These are phyloP conservation scores for Biscogniauxia mediterranea DNA, from an alignment of 2,329 filamentous ascomycete genomes.

Conservation along the genomic window DNA sequence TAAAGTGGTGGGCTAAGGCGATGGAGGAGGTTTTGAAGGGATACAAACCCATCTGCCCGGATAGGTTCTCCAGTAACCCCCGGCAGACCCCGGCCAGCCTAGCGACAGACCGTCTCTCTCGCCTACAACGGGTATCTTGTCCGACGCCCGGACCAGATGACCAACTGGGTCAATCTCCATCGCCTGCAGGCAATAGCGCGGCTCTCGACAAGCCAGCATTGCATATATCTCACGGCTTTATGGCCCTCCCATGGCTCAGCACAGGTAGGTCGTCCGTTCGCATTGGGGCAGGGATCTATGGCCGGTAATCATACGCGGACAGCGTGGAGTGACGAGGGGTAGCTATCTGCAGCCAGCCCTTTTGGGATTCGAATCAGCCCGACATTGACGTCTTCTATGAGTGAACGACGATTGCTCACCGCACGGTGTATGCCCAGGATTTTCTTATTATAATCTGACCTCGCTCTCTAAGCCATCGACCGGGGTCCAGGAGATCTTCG, in stretches of 20 bases:
- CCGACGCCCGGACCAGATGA: slow-evolving; percentile 22
- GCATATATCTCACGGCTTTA: slow-evolving; percentile 22
- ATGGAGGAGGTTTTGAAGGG: not conserved
- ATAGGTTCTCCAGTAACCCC: not conserved
- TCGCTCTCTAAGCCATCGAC: slow-evolving; percentile 18
- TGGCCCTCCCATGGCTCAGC: slow-evolving; percentile 17
- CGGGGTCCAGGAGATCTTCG: slow-evolving; percentile 23
- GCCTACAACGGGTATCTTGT: slow-evolving; percentile 23
- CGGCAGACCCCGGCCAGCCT: not conserved
- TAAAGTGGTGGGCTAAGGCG: not conserved
- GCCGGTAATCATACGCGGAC: slow-evolving; percentile 25
- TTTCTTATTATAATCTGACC: slow-evolving; percentile 20
- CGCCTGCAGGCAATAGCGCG: slow-evolving; percentile 23
- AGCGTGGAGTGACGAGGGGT: slow-evolving; percentile 26
- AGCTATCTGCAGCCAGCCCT: slow-evolving; percentile 24
- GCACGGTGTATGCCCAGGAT: slow-evolving; percentile 18
- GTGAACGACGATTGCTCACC: slow-evolving; percentile 14
- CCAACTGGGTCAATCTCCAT: slow-evolving; percentile 17
- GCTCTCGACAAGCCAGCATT: slow-evolving; percentile 23
- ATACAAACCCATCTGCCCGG: not conserved
- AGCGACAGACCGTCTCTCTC: slow-evolving; percentile 12
- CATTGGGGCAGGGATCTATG: slow-evolving; percentile 20
- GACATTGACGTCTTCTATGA: slow-evolving; percentile 25
- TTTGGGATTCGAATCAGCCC: slow-evolving; percentile 21
- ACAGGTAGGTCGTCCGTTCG: slow-evolving; percentile 17